Percentiles rank a stretch among this genome's conserved stretches.
Evolutionary conservation across 1,139 yeast species (phyloP).

Genomic region (Taiozyma sp.): DNA sequence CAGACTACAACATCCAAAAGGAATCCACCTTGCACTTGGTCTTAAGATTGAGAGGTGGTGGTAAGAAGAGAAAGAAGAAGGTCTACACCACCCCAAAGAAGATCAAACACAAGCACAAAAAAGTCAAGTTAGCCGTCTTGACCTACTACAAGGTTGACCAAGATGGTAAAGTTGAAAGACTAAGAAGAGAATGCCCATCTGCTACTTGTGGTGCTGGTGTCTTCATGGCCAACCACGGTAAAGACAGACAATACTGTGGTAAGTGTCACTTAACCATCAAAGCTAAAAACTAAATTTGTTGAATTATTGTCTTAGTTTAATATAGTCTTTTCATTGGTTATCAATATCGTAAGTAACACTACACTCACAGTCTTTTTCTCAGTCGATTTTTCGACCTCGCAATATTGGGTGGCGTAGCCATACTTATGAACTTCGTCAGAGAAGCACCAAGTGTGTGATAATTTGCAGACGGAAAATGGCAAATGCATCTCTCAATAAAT

Average conservation of each 20-base stretch:
- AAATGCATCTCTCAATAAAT: no score
- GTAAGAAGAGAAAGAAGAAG: constrained; percentile 99
- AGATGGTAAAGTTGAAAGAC: constrained; percentile 98
- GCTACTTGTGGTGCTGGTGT: constrained; percentile 97
- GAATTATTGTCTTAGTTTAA: constrained; percentile 1
- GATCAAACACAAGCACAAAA: constrained; percentile 99
- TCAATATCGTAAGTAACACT: not conserved
- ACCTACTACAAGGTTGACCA: constrained; percentile 99
- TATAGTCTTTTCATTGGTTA: not conserved
- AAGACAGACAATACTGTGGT: constrained; percentile 98
- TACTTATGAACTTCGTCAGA: no score
- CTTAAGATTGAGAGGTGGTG: constrained; percentile 99
- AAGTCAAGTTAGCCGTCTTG: constrained; percentile 98
- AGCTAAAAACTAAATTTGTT: constrained; percentile 26
- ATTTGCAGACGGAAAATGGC: no score
- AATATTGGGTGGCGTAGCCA: no score
- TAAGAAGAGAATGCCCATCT: constrained; percentile 97
- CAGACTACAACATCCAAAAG: constrained; percentile 99
- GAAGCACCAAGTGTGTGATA: no score
- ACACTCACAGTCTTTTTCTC: no score
- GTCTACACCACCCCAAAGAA: constrained; percentile 99
- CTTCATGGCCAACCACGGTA: constrained; percentile 99
- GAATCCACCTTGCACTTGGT: constrained; percentile 98
- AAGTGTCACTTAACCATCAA: constrained; percentile 96
- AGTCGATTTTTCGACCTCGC: no score